Evolutionary conservation across 805 yeast genomes (phyloP).

Genomic region (Hemisphaericaspora nanyangensis): DNA sequence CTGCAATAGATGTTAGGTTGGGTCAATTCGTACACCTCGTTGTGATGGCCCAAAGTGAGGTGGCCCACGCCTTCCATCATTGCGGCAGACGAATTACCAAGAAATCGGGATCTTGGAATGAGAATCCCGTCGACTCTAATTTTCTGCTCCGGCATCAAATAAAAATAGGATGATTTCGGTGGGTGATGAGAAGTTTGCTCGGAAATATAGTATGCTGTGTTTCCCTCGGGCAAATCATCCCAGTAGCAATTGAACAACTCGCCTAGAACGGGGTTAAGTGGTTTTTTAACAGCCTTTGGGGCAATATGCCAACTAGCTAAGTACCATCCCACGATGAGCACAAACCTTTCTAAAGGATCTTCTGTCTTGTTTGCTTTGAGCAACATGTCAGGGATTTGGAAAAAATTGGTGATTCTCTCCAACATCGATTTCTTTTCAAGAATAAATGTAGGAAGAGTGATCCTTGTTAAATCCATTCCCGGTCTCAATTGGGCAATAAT

Average conservation of each 20-base stretch:
- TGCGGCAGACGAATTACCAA: constrained; percentile 96
- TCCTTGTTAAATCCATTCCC: constrained; percentile 84
- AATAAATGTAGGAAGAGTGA: constrained; percentile 93
- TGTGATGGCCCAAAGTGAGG: constrained; percentile 60
- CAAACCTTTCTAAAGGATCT: constrained; percentile 66
- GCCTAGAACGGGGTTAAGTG: constrained; percentile 91
- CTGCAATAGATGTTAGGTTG: constrained; percentile 96
- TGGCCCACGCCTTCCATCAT: constrained; percentile 91
- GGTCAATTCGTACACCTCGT: constrained; percentile 77
- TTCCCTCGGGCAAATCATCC: constrained; percentile 70
- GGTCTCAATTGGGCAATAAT: constrained; percentile 90
- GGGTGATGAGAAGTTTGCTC: constrained; percentile 99
- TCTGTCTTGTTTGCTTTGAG: constrained; percentile 59
- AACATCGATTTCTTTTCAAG: constrained; percentile 94
- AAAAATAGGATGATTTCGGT: constrained; percentile 94
- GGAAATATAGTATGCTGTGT: constrained; percentile 75
- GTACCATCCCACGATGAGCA: constrained; percentile 81
- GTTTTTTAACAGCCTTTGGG: constrained; percentile 97
- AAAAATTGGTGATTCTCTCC: constrained; percentile 87
- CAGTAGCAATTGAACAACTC: constrained; percentile 90
- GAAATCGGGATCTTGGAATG: constrained; percentile 80
- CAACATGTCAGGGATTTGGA: constrained; percentile 74
- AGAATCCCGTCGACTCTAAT: constrained; percentile 88
- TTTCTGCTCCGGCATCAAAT: constrained; percentile 72
- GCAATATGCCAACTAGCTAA: constrained; percentile 97